phyloP scores from a whole-genome alignment of 495 filamentous ascomycete species.

The Ramalina intermedia region DNA sequence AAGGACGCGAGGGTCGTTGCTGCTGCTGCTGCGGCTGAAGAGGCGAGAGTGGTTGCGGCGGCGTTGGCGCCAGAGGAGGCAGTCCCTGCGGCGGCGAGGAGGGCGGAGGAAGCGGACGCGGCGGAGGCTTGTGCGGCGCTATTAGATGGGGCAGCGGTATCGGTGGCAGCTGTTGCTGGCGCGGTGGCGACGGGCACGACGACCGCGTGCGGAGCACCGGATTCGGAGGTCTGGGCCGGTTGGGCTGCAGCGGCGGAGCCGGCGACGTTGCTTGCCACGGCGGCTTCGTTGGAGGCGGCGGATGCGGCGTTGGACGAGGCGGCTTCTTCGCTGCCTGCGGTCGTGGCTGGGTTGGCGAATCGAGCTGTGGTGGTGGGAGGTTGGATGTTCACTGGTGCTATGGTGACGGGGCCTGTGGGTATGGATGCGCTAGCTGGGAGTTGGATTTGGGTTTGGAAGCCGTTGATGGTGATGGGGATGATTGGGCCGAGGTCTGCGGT shows the following conservation, averaged over 20 bases:
- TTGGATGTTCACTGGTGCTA: slow-evolving; percentile 2
- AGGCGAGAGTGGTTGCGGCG: not conserved
- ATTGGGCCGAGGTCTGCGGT: slow-evolving; percentile 6
- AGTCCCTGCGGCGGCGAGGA: not conserved
- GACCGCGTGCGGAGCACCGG: not conserved
- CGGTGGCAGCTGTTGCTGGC: not conserved
- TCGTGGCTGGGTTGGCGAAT: not conserved
- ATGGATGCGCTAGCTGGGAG: slow-evolving; percentile 7
- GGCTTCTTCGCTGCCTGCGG: not conserved
- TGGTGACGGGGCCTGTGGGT: slow-evolving; percentile 3
- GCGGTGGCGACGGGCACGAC: not conserved
- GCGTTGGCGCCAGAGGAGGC: not conserved
- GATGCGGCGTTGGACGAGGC: slow-evolving; percentile 4
- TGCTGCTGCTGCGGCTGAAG: not conserved
- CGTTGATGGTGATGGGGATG: slow-evolving; percentile 6
- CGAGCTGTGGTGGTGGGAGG: not conserved
- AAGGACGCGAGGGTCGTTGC: not conserved
- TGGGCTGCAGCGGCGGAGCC: slow-evolving; percentile 1
- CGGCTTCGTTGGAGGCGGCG: slow-evolving; percentile 6
- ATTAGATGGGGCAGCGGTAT: not conserved
- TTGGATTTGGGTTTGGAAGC: slow-evolving; percentile 1
- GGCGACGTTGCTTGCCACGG: slow-evolving; percentile 7
- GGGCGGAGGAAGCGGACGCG: not conserved
- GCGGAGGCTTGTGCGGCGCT: not conserved
- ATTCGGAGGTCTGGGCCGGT: not conserved